Conservation (phyloP, 2,329 filamentous ascomycete genomes). For the Niveomyces coronatus region DNA sequence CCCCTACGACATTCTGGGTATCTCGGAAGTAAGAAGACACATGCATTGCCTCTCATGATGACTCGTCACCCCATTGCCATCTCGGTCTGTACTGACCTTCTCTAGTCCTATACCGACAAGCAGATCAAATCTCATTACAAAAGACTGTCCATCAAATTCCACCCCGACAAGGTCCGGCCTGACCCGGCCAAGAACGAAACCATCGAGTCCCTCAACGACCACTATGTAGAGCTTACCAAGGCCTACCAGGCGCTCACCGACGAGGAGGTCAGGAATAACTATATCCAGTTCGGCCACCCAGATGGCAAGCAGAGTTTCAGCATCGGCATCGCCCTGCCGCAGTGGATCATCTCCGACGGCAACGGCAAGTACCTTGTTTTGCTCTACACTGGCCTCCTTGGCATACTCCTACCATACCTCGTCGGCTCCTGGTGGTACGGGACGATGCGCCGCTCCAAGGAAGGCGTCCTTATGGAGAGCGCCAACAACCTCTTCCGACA, state of each 20-base stretch:
- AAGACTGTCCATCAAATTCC: slow-evolving; percentile 71
- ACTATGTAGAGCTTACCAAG: slow-evolving; percentile 92
- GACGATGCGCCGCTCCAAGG: slow-evolving; percentile 83
- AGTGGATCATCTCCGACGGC: slow-evolving; percentile 84
- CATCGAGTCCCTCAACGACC: slow-evolving; percentile 68
- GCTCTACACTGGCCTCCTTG: slow-evolving; percentile 78
- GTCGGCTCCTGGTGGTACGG: slow-evolving; percentile 99
- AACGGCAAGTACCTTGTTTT: slow-evolving; percentile 93
- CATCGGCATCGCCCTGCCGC: slow-evolving; percentile 91
- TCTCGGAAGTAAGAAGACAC: slow-evolving; percentile 55
- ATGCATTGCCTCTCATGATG: not conserved
- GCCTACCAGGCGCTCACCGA: slow-evolving; percentile 97
- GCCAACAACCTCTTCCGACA: slow-evolving; percentile 92
- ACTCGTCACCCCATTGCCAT: not conserved
- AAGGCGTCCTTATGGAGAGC: slow-evolving; percentile 85
- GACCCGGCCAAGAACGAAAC: slow-evolving; percentile 86
- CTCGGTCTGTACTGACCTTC: not conserved
- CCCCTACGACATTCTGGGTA: slow-evolving; percentile 86
- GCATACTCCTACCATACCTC: slow-evolving; percentile 81
- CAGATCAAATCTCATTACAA: slow-evolving; percentile 89
- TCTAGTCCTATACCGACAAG: slow-evolving; percentile 70
- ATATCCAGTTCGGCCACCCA: slow-evolving; percentile 87
- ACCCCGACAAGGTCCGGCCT: slow-evolving; percentile 85
- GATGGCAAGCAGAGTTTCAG: slow-evolving; percentile 98
- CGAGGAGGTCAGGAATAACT: slow-evolving; percentile 95